Base-by-base conservation (phyloP, 805 yeast genomes). In the Cyberlindnera euphorbiae region DNA sequence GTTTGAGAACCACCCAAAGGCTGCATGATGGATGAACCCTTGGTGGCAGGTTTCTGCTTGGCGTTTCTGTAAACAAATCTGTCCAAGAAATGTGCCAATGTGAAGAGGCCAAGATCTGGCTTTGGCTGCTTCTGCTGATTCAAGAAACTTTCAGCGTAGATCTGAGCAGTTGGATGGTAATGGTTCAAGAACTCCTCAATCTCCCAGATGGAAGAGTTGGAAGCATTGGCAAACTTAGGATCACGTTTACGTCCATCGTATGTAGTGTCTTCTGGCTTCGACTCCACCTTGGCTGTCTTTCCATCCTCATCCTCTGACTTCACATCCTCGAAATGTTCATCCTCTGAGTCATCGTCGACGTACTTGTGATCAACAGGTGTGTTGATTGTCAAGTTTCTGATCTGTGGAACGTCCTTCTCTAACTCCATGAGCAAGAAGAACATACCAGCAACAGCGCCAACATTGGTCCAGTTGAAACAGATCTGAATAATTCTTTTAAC, bases 11-110 rank as follows among this genome's bases (percentile, higher is more conserved):
- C 97, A 30, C 94, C 88, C 46, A 93, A 69, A 33, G 98, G 97
- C 68, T 93, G 98, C 97, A 93, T 93, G 56, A 93, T 89, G 29
- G 97, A 87, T 4, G 82, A 69, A 53, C 97, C 97, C 57, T 83
- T 79, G n/a, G 79, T 64, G 23, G 67, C 59, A 14, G 78, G 69
- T 60, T 82, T 84, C 51, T 77, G 82, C 64, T 86, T 87, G 32
- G 96, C 86, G 59, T 88, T 87, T 63, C 86, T 82, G 67, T 93
- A 93, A 26, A 93, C 96, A 63, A 94, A 93, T 60, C 95, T 77
- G 62, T 93, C 96, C 63, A 93, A 71, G 76, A 93, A 93, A 61
- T 88, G 97, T 15, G 84, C 70, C 45, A 93, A 67, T 1, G 96
- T 80, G 62, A 78, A 90, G 42, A 93, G 72, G 6, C 95, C 95